Percentiles rank a stretch among this genome's conserved stretches.
These are phyloP conservation scores for Nigrospora sphaerica DNA, from an alignment of 2,329 filamentous ascomycete species.

Conservation along the genomic window DNA sequence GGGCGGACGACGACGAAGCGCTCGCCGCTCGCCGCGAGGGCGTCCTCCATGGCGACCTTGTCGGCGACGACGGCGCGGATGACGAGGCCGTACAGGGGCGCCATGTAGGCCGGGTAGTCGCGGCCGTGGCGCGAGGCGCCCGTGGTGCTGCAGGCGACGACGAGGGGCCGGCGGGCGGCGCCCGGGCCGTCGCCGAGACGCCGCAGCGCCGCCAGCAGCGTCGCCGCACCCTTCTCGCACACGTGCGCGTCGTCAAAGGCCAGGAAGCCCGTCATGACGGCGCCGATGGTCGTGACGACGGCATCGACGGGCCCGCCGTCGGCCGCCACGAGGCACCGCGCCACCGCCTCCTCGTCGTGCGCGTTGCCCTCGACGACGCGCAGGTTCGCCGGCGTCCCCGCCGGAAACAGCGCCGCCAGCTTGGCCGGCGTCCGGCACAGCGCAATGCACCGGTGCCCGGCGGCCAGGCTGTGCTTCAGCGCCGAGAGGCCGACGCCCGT, in stretches of 20 bases:
- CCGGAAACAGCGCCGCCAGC: slow-evolving; percentile 29
- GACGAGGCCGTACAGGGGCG: slow-evolving; percentile 34
- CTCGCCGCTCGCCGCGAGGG: slow-evolving; percentile 19
- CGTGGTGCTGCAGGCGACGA: slow-evolving; percentile 33
- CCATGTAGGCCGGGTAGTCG: slow-evolving; percentile 34
- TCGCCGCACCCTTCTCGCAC: slow-evolving; percentile 35
- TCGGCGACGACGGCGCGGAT: slow-evolving; percentile 37
- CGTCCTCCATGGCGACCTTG: slow-evolving; percentile 38
- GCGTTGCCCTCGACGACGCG: slow-evolving; percentile 39
- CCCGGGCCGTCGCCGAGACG: slow-evolving; percentile 15
- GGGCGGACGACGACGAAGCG: slow-evolving; percentile 30
- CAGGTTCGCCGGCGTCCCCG: slow-evolving; percentile 26
- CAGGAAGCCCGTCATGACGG: slow-evolving; percentile 19
- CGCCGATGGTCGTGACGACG: slow-evolving; percentile 42
- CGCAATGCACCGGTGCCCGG: slow-evolving; percentile 38
- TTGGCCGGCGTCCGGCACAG: slow-evolving; percentile 44
- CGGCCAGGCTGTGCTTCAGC: slow-evolving; percentile 36
- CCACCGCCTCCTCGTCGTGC: slow-evolving; percentile 30
- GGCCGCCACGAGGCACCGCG: slow-evolving; percentile 24
- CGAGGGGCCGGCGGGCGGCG: slow-evolving; percentile 21
- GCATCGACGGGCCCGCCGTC: slow-evolving; percentile 32
- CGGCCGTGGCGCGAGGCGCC: slow-evolving; percentile 30
- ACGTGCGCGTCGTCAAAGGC: slow-evolving; percentile 37
- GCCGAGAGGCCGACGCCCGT: slow-evolving; percentile 40
- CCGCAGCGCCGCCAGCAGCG: slow-evolving; percentile 32